Percentiles rank a stretch among this genome's conserved stretches.
These are phyloP conservation scores for Ganoderma lingzhi DNA, from an alignment of 1,284 basidiomycete genomes.

Conservation along the genomic window DNA sequence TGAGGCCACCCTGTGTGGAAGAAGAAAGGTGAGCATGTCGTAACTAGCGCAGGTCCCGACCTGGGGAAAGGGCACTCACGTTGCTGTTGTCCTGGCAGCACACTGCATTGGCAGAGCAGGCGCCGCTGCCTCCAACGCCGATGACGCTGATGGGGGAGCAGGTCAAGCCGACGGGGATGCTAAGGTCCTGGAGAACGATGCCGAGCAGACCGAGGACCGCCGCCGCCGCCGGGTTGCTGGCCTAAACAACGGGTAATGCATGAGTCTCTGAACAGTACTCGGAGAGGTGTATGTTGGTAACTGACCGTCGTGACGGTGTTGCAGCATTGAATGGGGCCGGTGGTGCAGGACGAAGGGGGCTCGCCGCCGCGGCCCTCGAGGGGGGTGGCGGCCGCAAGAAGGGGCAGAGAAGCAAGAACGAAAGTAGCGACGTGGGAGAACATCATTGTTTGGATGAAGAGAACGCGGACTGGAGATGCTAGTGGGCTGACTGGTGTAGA, in stretches of 20 bases:
- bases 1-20: slow-evolving; percentile 28
- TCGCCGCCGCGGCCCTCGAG: slow-evolving; percentile 19
- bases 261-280: not conserved
- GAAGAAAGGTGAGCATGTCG: not conserved
- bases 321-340: slow-evolving; percentile 37
- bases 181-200: slow-evolving; percentile 31
- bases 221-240: not conserved
- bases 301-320: slow-evolving; percentile 32
- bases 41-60: not conserved
- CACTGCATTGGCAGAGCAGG: slow-evolving; percentile 27
- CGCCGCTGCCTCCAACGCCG: slow-evolving; percentile 23
- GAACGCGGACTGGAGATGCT: not conserved
- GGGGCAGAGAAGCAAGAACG: slow-evolving; percentile 32
- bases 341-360: slow-evolving; percentile 28
- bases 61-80: slow-evolving; percentile 22
- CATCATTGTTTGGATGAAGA: slow-evolving; percentile 13
- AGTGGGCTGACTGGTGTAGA: slow-evolving; percentile 16
- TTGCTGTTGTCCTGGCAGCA: slow-evolving; percentile 38
- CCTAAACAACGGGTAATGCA: not conserved
- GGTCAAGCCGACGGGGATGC: slow-evolving; percentile 31
- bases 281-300: not conserved
- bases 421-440: slow-evolving; percentile 29
- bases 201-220: slow-evolving; percentile 29
- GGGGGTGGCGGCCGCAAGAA: slow-evolving; percentile 42
- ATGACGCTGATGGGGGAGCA: slow-evolving; percentile 36